Evolutionary conservation across 2,329 filamentous ascomycete genomes (phyloP).

Genomic region (Venturia oleaginea): DNA sequence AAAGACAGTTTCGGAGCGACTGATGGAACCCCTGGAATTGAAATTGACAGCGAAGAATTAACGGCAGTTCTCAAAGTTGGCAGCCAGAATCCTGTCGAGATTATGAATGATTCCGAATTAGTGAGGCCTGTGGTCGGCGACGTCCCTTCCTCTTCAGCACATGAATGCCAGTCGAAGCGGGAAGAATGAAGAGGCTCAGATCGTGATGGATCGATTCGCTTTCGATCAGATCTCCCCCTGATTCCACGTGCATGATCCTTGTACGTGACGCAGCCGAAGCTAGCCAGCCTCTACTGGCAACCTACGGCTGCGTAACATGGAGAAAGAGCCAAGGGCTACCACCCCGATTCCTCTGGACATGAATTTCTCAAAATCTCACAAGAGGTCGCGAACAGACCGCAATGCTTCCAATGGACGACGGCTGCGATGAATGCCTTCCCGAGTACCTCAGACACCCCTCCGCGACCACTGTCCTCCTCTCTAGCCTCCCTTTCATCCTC

Average conservation of each 20-base stretch:
- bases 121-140: too few relatives aligned
- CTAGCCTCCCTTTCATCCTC: slow-evolving; percentile 58
- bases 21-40: too few relatives aligned
- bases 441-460: slow-evolving; percentile 34
- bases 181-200: background rate
- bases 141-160: too few relatives aligned
- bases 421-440: slow-evolving; percentile 52
- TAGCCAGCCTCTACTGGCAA: background rate
- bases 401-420: slow-evolving; percentile 24
- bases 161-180: background rate
- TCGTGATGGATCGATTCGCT: background rate
- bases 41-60: too few relatives aligned
- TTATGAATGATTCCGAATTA: too few relatives aligned
- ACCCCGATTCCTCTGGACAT: background rate
- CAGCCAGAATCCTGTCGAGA: too few relatives aligned
- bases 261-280: background rate
- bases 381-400: background rate
- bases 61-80: too few relatives aligned
- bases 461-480: slow-evolving; percentile 44
- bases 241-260: background rate
- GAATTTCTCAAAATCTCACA: background rate
- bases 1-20: too few relatives aligned
- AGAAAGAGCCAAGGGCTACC: background rate
- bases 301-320: background rate
- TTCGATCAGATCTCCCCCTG: background rate